Base-by-base conservation (phyloP, 176 grass and related monocot genomes). In the Poa annua region DNA sequence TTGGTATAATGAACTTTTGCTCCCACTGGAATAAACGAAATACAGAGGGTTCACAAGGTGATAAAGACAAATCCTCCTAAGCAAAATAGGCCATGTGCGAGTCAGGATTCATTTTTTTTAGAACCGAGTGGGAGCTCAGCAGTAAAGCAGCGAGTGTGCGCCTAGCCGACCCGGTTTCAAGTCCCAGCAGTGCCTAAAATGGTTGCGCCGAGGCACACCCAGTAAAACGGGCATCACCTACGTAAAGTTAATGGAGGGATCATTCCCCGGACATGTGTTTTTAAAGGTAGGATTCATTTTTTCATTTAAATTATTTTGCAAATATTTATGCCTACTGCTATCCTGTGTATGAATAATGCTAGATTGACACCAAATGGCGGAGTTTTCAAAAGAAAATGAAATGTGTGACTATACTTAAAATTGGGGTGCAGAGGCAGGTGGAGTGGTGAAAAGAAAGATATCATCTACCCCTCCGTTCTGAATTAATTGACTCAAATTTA, bases 11-110 rank as follows among this genome's bases (percentile, higher is more conserved):
- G 81, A 67, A 89, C 60, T 85, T 81, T 92, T 62, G 80, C 65
- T 33, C 90, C 88, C 75, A 79, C 93, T 95, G 79, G 80, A 77
- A 92, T 34, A 73, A 52, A 35, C 38, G 25, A 62, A 66, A 48
- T 14, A 64, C 36, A 55, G 41, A 1, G 22, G 26, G 7, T 77
- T 85, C 7, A 64, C 12, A 84, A 65, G 24, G 48, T 13, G 70
- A 75, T 12, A 54, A 79, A 20, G 7, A 33, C 9, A 65, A 79
- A 49, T n/a, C n/a, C 60, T 61, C 4, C 36, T 11, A 33, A 79
- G 77, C 42, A 20, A 20, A 33, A 50, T 66, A 38, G 33, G 29
- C 32, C 32, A 34, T 32, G 29, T 7, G 63, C 14, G 32, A 65
- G 6, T 66, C 3, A 11, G 1, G 47, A 74, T 4, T 25, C 47